These are phyloP conservation scores for Groenewaldozyma sp. DNA, from an alignment of 1,139 yeast species.

Conservation along the genomic window DNA sequence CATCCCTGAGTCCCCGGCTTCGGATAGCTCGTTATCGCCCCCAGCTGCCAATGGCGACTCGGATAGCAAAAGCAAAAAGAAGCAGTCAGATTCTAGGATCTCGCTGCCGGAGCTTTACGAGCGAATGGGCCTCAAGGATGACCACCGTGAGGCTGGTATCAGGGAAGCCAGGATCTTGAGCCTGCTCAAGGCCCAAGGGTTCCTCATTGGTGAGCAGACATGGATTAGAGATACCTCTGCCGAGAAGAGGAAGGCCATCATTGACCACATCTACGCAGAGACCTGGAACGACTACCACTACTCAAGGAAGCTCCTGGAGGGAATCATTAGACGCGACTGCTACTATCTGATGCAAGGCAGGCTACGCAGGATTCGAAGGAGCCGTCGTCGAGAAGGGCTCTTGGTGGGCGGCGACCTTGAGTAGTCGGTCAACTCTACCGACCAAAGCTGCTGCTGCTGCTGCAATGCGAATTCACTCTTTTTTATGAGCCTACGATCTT, in stretches of 20 bases:
- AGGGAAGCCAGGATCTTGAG: conserved; percentile 55
- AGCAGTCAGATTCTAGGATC: conserved; percentile 45
- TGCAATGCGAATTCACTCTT: too few species aligned
- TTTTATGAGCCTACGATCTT: too few species aligned
- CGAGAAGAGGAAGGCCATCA: conserved; percentile 40
- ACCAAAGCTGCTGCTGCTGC: too few species aligned
- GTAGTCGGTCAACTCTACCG: too few species aligned
- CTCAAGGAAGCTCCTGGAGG: conserved; percentile 49
- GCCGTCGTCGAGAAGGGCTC: conserved; percentile 4
- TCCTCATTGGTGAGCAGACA: conserved; percentile 63
- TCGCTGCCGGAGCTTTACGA: conserved; percentile 48
- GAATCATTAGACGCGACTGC: conserved; percentile 67
- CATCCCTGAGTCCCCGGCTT: too few species aligned
- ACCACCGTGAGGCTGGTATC: conserved; percentile 44
- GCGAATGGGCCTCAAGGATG: conserved; percentile 43
- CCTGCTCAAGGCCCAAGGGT: conserved; percentile 52
- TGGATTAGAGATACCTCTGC: conserved; percentile 72
- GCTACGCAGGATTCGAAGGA: conserved; percentile 55
- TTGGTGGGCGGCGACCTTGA: too few species aligned
- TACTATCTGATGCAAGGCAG: conserved; percentile 77
- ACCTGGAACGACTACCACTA: conserved; percentile 44
- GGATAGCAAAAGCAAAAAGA: conserved; percentile 12
- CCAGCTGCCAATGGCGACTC: too few species aligned
- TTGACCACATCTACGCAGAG: conserved; percentile 40
- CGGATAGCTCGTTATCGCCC: too few species aligned